A percentile compares a stretch with the other conserved stretches of the same genome.
Evolutionary conservation across 371 early-diverging fungal genomes (phyloP).

Genomic region (Rhizopus delemar): DNA sequence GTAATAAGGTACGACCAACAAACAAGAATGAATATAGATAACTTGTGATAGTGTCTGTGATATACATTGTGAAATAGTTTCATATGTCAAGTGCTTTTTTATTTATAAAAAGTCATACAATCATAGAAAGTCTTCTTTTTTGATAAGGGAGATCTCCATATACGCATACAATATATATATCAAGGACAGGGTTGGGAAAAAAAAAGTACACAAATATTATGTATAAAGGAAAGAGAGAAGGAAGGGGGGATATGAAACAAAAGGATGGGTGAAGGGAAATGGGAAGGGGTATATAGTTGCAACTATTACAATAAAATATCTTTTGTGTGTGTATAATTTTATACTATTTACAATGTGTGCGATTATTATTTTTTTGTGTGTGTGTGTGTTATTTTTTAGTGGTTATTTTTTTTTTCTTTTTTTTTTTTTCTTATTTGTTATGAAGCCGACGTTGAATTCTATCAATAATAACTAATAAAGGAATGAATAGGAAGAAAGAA

Average conservation of each 20-base stretch:
- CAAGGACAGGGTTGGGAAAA: too few species aligned
- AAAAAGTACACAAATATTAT: not conserved
- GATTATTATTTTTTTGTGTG: not conserved
- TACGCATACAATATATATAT: too few species aligned
- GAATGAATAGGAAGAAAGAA: not conserved
- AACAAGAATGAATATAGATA: too few species aligned
- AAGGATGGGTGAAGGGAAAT: not conserved
- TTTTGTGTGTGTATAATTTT: not conserved
- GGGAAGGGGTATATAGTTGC: too few species aligned
- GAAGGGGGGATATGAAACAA: not conserved
- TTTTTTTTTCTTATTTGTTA: constrained; percentile 10
- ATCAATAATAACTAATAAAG: constrained; percentile 7
- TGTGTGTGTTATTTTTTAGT: not conserved
- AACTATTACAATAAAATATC: too few species aligned
- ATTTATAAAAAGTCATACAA: too few species aligned
- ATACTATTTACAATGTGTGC: not conserved
- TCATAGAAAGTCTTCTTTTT: too few species aligned
- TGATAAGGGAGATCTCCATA: too few species aligned
- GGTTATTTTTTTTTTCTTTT: constrained; percentile 3
- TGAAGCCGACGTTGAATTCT: constrained; percentile 4
- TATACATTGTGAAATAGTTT: not conserved
- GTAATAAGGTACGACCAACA: too few species aligned
- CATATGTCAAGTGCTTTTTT: too few species aligned
- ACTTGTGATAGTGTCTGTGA: too few species aligned
- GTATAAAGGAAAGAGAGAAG: not conserved